Conservation (phyloP, 208 protist genomes). For the Herpetomonas tarakana region DNA sequence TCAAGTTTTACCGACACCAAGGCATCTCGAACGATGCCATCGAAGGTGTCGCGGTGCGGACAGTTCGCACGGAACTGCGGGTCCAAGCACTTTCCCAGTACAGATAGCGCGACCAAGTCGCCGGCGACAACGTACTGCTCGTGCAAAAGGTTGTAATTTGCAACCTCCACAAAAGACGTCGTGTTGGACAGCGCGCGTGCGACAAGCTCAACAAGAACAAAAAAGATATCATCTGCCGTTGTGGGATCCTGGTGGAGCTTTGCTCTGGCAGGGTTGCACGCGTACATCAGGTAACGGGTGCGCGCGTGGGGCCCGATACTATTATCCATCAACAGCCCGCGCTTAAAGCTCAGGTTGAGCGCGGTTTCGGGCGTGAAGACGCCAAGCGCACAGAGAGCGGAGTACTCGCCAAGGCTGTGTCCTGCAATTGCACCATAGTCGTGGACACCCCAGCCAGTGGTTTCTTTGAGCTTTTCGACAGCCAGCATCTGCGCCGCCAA, state of each 20-base stretch:
- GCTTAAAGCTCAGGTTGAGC: conserved; percentile 69
- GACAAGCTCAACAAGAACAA: conserved; percentile 75
- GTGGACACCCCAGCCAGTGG: conserved; percentile 3
- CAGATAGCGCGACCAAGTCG: conserved; percentile 61
- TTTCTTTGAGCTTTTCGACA: conserved; percentile 26
- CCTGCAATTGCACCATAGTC: conserved; percentile 44
- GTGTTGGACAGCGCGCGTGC: conserved; percentile 53
- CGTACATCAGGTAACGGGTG: conserved; percentile 66
- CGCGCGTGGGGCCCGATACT: conserved; percentile 28
- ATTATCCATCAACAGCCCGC: conserved; percentile 83
- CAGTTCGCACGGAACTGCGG: conserved; percentile 82
- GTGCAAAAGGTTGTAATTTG: conserved; percentile 70
- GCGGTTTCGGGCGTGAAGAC: conserved; percentile 72
- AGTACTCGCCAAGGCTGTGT: conserved; percentile 89
- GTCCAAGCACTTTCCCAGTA: conserved; percentile 85
- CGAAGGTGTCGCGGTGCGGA: conserved; percentile 15
- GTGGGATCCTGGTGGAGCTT: conserved; percentile 45
- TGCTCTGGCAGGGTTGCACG: conserved; percentile 71
- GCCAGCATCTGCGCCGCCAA: conserved; percentile 68
- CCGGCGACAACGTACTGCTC: conserved; percentile 87
- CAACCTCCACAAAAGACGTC: conserved; percentile 81
- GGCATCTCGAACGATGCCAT: conserved; percentile 43
- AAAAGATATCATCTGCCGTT: conserved; percentile 63
- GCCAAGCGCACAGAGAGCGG: conserved; percentile 61
- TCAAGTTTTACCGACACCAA: conserved; percentile 51